Evolutionary conservation across 2,329 filamentous ascomycete genomes (phyloP).

Genomic region (Saccharata proteae): DNA sequence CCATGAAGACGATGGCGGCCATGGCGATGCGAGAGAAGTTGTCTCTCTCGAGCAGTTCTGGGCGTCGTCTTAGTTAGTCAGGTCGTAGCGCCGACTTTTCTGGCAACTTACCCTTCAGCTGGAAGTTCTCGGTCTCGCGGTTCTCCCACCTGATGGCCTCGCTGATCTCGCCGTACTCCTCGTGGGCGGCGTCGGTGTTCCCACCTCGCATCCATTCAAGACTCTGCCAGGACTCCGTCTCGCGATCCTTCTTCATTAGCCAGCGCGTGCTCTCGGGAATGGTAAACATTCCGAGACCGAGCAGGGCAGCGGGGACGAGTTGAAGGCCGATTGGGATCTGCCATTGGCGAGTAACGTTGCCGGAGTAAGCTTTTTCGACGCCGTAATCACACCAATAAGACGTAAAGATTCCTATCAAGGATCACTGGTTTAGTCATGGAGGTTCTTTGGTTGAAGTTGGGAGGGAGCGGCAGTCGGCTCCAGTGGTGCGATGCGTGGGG

Average conservation of each 20-base stretch:
- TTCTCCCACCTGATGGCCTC: conserved; percentile 34
- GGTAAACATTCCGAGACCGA: conserved; percentile 19
- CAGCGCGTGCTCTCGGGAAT: conserved; percentile 44
- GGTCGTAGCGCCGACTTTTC: too few species aligned
- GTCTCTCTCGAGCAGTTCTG: conserved; percentile 34
- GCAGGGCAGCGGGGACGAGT: conserved; percentile 19
- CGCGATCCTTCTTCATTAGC: conserved; percentile 51
- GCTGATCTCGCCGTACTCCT: conserved; percentile 41
- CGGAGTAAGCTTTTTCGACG: conserved; percentile 22
- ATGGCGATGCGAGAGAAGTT: conserved; percentile 33
- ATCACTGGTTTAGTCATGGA: neutral
- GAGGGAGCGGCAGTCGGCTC: neutral
- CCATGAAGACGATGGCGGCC: conserved; percentile 37
- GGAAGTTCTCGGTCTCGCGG: conserved; percentile 33
- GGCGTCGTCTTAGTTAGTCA: conserved; percentile 1
- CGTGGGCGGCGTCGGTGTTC: conserved; percentile 20
- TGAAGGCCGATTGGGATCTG: conserved; percentile 40
- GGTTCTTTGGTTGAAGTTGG: neutral
- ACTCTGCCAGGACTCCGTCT: conserved; percentile 45
- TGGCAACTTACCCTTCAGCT: conserved; percentile 13
- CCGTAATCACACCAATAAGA: conserved; percentile 45
- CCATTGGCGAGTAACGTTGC: conserved; percentile 35
- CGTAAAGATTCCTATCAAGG: conserved; percentile 26
- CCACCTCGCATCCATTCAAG: conserved; percentile 41
- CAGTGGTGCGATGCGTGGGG: neutral